Evolutionary conservation across 1,284 basidiomycete species (phyloP).

Genomic region (Microbotryum saponariae): DNA sequence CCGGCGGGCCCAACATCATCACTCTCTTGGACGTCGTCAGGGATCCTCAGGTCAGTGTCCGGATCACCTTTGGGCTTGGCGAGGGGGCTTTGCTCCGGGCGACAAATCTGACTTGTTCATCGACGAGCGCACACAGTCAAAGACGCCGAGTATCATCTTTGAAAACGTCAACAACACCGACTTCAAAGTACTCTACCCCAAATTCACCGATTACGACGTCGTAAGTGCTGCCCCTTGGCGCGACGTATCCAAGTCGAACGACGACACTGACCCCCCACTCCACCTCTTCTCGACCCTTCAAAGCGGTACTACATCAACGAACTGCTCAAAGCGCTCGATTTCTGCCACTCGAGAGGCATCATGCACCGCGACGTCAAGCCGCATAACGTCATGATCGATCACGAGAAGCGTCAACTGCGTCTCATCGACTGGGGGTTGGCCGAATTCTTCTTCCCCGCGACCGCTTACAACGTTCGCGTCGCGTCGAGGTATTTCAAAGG

Average conservation of each 20-base stretch:
- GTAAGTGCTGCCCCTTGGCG: slow-evolving; percentile 75
- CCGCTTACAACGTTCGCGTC: slow-evolving; percentile 96
- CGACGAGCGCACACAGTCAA: slow-evolving; percentile 77
- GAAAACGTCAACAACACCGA: slow-evolving; percentile 85
- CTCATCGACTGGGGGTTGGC: slow-evolving; percentile 99
- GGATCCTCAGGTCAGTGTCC: slow-evolving; percentile 51
- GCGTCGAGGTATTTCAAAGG: slow-evolving; percentile 98
- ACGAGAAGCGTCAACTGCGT: slow-evolving; percentile 88
- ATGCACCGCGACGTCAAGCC: slow-evolving; percentile 99
- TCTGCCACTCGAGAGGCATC: slow-evolving; percentile 95
- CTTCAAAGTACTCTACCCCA: slow-evolving; percentile 82
- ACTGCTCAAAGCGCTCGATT: slow-evolving; percentile 94
- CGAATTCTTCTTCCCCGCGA: slow-evolving; percentile 96
- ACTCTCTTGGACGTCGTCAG: slow-evolving; percentile 87
- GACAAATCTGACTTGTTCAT: slow-evolving; percentile 48
- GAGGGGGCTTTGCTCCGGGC: too few relatives aligned
- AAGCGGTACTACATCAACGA: slow-evolving; percentile 89
- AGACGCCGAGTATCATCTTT: slow-evolving; percentile 93
- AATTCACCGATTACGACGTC: slow-evolving; percentile 94
- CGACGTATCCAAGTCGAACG: neutral
- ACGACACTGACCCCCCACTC: neutral
- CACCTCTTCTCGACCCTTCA: neutral
- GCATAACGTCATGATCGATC: slow-evolving; percentile 99
- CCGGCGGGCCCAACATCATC: slow-evolving; percentile 86
- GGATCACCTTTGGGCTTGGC: too few relatives aligned